Base-by-base conservation (phyloP, 2,329 filamentous ascomycete genomes). In the Talaromyces marneffei region DNA sequence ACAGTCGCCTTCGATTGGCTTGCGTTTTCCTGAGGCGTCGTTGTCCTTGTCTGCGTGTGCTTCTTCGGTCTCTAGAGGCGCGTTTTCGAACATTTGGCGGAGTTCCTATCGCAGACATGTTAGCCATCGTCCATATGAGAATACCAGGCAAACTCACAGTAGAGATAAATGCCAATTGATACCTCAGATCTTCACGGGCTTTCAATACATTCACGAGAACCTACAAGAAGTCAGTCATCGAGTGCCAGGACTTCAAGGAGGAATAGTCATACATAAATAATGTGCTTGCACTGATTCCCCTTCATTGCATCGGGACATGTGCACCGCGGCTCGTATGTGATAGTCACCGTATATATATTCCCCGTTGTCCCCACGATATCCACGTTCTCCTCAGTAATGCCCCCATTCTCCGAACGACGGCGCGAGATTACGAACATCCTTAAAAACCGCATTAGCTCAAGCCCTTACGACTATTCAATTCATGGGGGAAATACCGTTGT, bases 221-320 rank as follows among this genome's bases (percentile, higher is more conserved):
- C 79, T 40, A n/a, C n/a, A 61, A 50, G 61, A 57, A 59, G 42
- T 20, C 16, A 52, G 48, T 20, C 33, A 52, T 23, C 48, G 3
- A 35, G 4, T 5, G 0, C 4, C 18, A 23, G 10, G 3, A 33
- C 7, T 29, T 20, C 18, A 27, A 31, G 6, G 10, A 54, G 3
- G 1, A 25, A 31, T 27, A 31, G 52, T 39, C 8, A 68, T 75
- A 82, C 82, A 68, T 86, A 87, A 50, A 83, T 72, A 46, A 86
- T 81, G 65, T 87, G 85, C 68, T 87, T 87, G 79, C 85, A 88
- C 66, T 85, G 82, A 48, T 83, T 82, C 4, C 84, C 82, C 61
- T 82, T 83, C 35, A 52, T 63, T 7, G 75, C 75, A 70, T 85
- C 81, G 0, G 83, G 82, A 68, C 84, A 87, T 60, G 77, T 77